These are phyloP conservation scores for Kwoniella shivajii DNA, from an alignment of 1,284 basidiomycete genomes.

Conservation along the genomic window DNA sequence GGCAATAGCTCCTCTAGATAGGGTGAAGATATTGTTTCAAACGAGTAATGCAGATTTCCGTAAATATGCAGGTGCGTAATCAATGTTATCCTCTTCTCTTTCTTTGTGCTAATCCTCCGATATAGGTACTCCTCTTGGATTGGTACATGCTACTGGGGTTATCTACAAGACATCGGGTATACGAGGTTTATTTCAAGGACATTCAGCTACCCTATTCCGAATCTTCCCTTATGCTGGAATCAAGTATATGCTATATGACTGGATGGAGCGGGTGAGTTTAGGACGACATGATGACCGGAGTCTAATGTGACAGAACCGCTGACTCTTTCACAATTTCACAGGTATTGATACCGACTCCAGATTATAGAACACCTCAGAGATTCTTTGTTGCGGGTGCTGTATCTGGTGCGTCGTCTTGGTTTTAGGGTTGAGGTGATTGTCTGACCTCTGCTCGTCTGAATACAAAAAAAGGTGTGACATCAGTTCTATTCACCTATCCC, in stretches of 20 bases:
- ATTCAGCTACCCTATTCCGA: slow-evolving; percentile 77
- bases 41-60: slow-evolving; percentile 93
- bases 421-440: neutral
- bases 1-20: slow-evolving; percentile 91
- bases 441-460: neutral
- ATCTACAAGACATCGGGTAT: slow-evolving; percentile 76
- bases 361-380: slow-evolving; percentile 75
- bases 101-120: neutral
- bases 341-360: slow-evolving; percentile 78
- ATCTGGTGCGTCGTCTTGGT: slow-evolving; percentile 63
- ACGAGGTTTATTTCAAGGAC: slow-evolving; percentile 88
- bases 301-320: neutral
- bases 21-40: slow-evolving; percentile 99
- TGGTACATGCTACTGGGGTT: slow-evolving; percentile 74
- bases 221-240: slow-evolving; percentile 95
- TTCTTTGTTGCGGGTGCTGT: slow-evolving; percentile 86
- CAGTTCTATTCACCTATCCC: slow-evolving; percentile 91
- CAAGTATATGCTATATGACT: slow-evolving; percentile 98
- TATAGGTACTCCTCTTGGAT: slow-evolving; percentile 57
- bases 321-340: slow-evolving; percentile 34
- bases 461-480: slow-evolving; percentile 68
- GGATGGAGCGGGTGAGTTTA: slow-evolving; percentile 68
- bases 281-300: too few relatives aligned
- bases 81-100: too few relatives aligned
- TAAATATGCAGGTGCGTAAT: slow-evolving; percentile 77